Evolutionary conservation across 148 eudicot genomes (phyloP).

Genomic region (Silene conica): DNA sequence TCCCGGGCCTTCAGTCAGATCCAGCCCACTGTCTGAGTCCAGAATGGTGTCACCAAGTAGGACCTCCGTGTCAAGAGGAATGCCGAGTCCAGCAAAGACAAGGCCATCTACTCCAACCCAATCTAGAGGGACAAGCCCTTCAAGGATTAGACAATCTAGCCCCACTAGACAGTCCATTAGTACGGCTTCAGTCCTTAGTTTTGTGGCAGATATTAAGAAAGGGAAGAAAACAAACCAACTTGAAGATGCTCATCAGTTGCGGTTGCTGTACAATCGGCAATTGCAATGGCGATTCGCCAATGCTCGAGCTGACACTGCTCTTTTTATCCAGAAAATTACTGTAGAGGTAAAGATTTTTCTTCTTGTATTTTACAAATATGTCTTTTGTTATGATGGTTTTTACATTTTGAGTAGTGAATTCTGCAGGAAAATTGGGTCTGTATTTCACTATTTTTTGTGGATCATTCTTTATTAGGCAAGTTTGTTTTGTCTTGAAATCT

Average conservation of each 20-base stretch:
- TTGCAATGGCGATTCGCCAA: conserved; percentile 91
- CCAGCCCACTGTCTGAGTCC: conserved; percentile 49
- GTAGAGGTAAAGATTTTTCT: conserved; percentile 52
- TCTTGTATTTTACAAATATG: not conserved
- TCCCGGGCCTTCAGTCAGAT: conserved; percentile 36
- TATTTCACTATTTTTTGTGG: not conserved
- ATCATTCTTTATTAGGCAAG: conserved; percentile 5
- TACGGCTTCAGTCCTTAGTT: conserved; percentile 85
- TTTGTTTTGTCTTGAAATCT: not conserved
- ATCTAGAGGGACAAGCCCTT: conserved; percentile 71
- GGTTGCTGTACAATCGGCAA: conserved; percentile 72
- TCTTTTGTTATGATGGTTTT: not conserved
- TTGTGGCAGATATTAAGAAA: conserved; percentile 75
- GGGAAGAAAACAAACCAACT: conserved; percentile 74
- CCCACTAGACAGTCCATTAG: conserved; percentile 58
- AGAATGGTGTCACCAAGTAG: conserved; percentile 68
- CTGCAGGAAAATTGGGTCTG: not conserved
- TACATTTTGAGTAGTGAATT: not conserved
- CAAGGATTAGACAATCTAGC: conserved; percentile 64
- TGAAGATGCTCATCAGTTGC: conserved; percentile 85
- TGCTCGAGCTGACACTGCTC: conserved; percentile 60
- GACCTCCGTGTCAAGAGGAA: conserved; percentile 40
- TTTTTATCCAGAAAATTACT: conserved; percentile 47
- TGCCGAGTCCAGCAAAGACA: conserved; percentile 43
- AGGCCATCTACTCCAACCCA: conserved; percentile 44